phyloP scores from a whole-genome alignment of 495 filamentous ascomycete species.

The Talaromyces stipitatus region DNA sequence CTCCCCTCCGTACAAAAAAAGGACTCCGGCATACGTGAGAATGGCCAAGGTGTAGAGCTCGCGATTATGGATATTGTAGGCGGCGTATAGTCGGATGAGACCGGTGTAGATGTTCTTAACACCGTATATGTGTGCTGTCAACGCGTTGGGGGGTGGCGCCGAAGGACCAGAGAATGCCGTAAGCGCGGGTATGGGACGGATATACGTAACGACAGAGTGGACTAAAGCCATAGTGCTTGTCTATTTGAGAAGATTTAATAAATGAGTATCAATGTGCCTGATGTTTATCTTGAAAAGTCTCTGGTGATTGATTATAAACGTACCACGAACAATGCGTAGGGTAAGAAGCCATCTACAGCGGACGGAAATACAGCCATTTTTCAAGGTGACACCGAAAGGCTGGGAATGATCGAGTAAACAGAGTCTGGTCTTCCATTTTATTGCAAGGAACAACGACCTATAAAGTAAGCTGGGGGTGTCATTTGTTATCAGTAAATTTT shows the following conservation, averaged over 20 bases:
- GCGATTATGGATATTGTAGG: constrained; percentile 21
- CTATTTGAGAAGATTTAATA: neutral
- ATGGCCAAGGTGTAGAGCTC: constrained; percentile 22
- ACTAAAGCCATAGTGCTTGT: constrained; percentile 11
- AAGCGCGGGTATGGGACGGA: constrained; percentile 11
- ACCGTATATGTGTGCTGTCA: constrained; percentile 24
- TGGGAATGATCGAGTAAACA: neutral
- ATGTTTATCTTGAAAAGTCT: no score
- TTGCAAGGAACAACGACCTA: no score
- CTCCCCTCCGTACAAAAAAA: constrained; percentile 20
- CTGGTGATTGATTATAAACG: neutral
- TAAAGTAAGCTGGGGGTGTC: no score
- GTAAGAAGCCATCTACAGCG: neutral
- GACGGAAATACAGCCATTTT: neutral
- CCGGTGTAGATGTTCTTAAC: constrained; percentile 24
- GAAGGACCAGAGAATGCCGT: constrained; percentile 18
- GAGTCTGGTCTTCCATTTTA: no score
- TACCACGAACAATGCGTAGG: neutral
- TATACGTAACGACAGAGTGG: constrained; percentile 18
- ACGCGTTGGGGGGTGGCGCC: constrained; percentile 15
- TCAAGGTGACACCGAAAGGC: neutral
- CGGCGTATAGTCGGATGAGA: constrained; percentile 22
- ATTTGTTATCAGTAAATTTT: no score
- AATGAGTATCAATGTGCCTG: no score
- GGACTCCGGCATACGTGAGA: constrained; percentile 18